phyloP scores from a whole-genome alignment of 2,329 filamentous ascomycete genomes.

The Akanthomyces dipterigenus region DNA sequence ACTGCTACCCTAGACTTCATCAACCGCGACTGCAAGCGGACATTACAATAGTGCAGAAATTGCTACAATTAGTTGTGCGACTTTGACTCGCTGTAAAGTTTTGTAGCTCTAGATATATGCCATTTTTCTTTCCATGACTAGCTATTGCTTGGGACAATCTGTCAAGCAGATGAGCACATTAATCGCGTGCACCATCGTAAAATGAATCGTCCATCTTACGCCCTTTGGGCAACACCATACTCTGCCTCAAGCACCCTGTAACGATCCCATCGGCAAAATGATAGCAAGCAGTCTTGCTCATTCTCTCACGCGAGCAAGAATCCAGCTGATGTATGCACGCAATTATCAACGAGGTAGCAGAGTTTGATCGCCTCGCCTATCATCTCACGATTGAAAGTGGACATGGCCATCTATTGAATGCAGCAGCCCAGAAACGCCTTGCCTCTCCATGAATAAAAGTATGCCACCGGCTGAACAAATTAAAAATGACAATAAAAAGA shows the following conservation, averaged over 20 bases:
- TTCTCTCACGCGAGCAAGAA: not conserved
- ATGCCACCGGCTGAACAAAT: constrained; percentile 5
- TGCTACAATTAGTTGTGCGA: no score
- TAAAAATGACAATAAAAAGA: not conserved
- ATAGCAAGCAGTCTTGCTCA: no score
- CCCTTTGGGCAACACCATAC: no score
- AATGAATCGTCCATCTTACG: no score
- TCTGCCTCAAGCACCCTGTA: not conserved
- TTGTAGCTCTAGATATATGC: no score
- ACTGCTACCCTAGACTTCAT: no score
- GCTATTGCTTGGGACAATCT: no score
- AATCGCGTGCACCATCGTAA: no score
- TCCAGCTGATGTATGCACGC: not conserved
- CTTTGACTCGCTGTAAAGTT: no score
- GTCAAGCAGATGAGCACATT: not conserved
- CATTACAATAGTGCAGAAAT: no score
- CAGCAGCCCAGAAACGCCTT: constrained; percentile 6
- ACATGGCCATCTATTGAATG: not conserved
- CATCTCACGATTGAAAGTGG: not conserved
- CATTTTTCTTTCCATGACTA: no score
- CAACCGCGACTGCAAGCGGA: no score
- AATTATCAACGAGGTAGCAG: not conserved
- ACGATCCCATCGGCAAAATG: not conserved
- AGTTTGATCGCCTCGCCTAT: not conserved
- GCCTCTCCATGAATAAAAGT: constrained; percentile 4